These are phyloP conservation scores for Penicillium verhagenii DNA, from an alignment of 495 filamentous ascomycete genomes.

Conservation along the genomic window DNA sequence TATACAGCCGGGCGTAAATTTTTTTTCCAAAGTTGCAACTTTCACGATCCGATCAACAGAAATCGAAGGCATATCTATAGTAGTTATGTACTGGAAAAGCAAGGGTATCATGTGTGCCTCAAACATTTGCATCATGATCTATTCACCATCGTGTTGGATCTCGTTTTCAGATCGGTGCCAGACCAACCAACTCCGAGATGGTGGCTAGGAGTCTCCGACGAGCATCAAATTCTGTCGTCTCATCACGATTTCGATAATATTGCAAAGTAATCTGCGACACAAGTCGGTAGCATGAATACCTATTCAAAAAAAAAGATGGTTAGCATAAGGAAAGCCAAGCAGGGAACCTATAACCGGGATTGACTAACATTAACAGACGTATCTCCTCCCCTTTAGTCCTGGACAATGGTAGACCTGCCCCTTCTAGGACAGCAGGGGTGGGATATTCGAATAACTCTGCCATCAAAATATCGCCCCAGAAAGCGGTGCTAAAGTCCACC, in stretches of 20 bases:
- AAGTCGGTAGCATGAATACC: conserved; percentile 44
- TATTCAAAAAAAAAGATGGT: conserved; percentile 7
- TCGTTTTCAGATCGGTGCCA: conserved; percentile 1
- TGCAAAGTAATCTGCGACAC: conserved; percentile 39
- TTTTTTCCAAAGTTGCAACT: too few relatives aligned
- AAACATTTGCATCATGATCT: conserved; percentile 3
- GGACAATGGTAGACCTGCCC: conserved; percentile 32
- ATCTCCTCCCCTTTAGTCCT: conserved; percentile 24
- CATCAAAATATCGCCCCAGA: conserved; percentile 52
- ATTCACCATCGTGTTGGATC: not conserved
- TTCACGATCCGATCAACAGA: too few relatives aligned
- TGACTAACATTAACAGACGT: conserved; percentile 38
- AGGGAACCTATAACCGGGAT: not conserved
- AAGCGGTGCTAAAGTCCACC: conserved; percentile 44
- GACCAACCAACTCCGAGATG: conserved; percentile 24
- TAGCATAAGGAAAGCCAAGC: not conserved
- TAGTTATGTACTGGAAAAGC: too few relatives aligned
- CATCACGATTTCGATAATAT: conserved; percentile 42
- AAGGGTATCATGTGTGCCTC: conserved; percentile 10
- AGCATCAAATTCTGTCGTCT: conserved; percentile 37
- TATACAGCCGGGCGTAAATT: too few relatives aligned
- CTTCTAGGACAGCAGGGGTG: conserved; percentile 35
- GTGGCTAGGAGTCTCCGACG: conserved; percentile 36
- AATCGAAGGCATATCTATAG: conserved; percentile 4
- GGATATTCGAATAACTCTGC: conserved; percentile 44